phyloP scores from a whole-genome alignment of 306 rosid genomes.

The Corylus avellana region DNA sequence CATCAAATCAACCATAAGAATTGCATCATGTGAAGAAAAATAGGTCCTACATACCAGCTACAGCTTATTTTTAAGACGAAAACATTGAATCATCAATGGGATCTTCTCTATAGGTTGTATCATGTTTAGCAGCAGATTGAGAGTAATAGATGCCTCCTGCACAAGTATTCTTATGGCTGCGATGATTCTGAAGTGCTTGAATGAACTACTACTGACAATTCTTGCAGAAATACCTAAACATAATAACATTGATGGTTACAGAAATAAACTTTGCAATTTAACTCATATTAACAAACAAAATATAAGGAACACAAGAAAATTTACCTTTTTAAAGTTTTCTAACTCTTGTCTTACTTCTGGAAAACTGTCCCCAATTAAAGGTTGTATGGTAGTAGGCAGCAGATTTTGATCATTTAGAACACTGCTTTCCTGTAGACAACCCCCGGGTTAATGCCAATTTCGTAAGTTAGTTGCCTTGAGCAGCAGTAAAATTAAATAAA shows the following conservation, averaged over 20 bases:
- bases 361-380: constrained; percentile 11
- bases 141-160: neutral
- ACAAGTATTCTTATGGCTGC: neutral
- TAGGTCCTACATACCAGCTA: neutral
- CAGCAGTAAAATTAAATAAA: too few relatives aligned
- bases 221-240: constrained; percentile 24
- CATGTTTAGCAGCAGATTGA: neutral
- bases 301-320: neutral
- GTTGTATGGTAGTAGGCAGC: constrained; percentile 1
- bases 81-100: neutral
- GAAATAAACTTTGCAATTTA: neutral
- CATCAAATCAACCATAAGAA: neutral
- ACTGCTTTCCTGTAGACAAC: constrained; percentile 23
- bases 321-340: constrained; percentile 31
- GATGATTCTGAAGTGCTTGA: constrained; percentile 19
- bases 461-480: neutral
- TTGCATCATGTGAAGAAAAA: neutral
- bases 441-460: neutral
- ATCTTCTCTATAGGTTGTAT: neutral
- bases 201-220: constrained; percentile 14
- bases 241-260: neutral
- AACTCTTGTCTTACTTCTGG: constrained; percentile 33
- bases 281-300: neutral
- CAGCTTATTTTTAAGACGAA: neutral
- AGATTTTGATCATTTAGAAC: constrained; percentile 17